Evolutionary conservation across 257 asterid species (phyloP).

Genomic region (Primulina huaijiensis): DNA sequence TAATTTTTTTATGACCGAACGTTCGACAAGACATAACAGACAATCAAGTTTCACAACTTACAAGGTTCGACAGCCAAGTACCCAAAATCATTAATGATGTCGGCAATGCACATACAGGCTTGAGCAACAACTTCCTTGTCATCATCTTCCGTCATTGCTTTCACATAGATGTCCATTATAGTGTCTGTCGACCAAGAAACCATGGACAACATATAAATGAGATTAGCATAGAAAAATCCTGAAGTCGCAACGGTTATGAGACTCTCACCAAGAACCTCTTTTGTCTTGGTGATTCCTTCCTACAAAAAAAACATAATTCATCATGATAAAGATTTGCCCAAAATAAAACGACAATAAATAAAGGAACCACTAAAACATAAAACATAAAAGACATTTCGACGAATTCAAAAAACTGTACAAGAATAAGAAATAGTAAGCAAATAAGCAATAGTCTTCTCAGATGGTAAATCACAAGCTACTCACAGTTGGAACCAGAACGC

Average conservation of each 20-base stretch:
- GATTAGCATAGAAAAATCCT: slow-evolving; percentile 15
- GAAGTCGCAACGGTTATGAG: slow-evolving; percentile 9
- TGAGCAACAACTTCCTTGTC: slow-evolving; percentile 99
- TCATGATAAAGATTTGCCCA: slow-evolving; percentile 21
- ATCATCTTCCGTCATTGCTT: slow-evolving; percentile 86
- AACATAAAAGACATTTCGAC: slow-evolving; percentile 17
- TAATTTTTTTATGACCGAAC: slow-evolving; percentile 21
- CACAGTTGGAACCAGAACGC: neutral
- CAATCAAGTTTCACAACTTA: slow-evolving; percentile 41
- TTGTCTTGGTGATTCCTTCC: slow-evolving; percentile 75
- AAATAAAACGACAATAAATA: neutral
- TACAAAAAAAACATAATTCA: slow-evolving; percentile 32
- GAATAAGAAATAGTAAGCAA: neutral
- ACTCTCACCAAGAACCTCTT: slow-evolving; percentile 77
- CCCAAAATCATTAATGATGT: slow-evolving; percentile 77
- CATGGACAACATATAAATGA: slow-evolving; percentile 6
- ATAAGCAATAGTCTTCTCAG: neutral
- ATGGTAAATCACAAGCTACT: slow-evolving; percentile 10
- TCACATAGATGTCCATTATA: slow-evolving; percentile 75
- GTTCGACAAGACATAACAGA: slow-evolving; percentile 18
- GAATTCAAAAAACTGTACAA: slow-evolving; percentile 7
- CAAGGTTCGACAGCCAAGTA: slow-evolving; percentile 86
- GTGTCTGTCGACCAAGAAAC: slow-evolving; percentile 46
- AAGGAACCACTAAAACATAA: slow-evolving; percentile 6
- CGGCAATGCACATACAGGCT: slow-evolving; percentile 85